These are phyloP conservation scores for Lomentospora prolificans DNA, from an alignment of 2,329 filamentous ascomycete species.

Conservation along the genomic window DNA sequence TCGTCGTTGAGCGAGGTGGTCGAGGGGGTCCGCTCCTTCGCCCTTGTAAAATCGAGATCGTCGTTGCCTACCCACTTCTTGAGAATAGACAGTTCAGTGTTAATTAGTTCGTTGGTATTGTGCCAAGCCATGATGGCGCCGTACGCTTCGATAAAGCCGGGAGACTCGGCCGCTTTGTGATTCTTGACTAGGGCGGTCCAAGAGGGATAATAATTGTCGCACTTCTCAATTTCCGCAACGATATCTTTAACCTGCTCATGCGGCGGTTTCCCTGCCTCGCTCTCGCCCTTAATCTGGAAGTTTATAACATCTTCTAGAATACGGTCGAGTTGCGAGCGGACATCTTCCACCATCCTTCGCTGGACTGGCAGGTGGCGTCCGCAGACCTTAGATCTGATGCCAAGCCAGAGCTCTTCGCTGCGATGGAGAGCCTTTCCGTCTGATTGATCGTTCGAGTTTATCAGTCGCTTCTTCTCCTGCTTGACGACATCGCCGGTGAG, in stretches of 20 bases:
- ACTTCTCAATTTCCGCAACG: constrained; percentile 81
- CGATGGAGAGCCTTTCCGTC: constrained; percentile 57
- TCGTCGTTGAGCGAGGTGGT: constrained; percentile 59
- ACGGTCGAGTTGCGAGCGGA: constrained; percentile 61
- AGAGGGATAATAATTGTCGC: constrained; percentile 77
- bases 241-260: constrained; percentile 84
- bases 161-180: constrained; percentile 67
- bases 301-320: constrained; percentile 80
- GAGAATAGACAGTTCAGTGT: constrained; percentile 81
- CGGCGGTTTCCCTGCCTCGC: constrained; percentile 79
- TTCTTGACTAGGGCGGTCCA: constrained; percentile 62
- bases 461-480: constrained; percentile 93
- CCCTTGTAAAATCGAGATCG: constrained; percentile 80
- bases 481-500: constrained; percentile 93
- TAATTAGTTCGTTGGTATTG: constrained; percentile 94
- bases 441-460: constrained; percentile 59
- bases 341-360: constrained; percentile 78
- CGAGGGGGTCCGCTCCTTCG: constrained; percentile 57
- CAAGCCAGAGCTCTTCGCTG: constrained; percentile 70
- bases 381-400: constrained; percentile 72
- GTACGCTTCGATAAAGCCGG: constrained; percentile 70
- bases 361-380: constrained; percentile 79
- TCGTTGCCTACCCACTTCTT: constrained; percentile 97
- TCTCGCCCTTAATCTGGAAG: constrained; percentile 90
- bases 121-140: constrained; percentile 91